Evolutionary conservation across 192 early-diverging fungal genomes (phyloP).

Genomic region (Linderina pennispora): DNA sequence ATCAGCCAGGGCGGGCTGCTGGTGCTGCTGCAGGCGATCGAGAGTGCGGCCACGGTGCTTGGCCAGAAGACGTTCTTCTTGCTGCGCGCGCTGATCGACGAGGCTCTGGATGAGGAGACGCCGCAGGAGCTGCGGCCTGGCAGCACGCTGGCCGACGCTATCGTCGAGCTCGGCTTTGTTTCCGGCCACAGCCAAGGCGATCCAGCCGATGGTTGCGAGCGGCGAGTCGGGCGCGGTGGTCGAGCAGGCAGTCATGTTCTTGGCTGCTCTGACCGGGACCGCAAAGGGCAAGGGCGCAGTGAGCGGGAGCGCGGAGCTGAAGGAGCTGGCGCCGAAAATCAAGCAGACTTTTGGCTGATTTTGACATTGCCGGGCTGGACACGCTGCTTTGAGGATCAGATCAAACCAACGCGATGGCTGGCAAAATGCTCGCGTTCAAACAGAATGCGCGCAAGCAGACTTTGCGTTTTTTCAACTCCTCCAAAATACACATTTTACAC

Average conservation of each 20-base stretch:
- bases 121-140: constrained; percentile 29
- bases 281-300: constrained; percentile 3
- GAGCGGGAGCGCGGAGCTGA: constrained; percentile 7
- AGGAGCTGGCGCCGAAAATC: constrained; percentile 1
- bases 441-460: no score
- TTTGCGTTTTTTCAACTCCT: no score
- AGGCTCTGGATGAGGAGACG: constrained; percentile 44
- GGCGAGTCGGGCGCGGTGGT: constrained; percentile 23
- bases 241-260: constrained; percentile 27
- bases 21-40: constrained; percentile 38
- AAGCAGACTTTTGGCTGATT: constrained; percentile 2
- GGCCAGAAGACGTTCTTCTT: constrained; percentile 55
- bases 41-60: constrained; percentile 22
- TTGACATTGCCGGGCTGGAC: constrained; percentile 7
- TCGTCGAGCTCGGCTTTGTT: constrained; percentile 45
- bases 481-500: no score
- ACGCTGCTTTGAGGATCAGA: no score
- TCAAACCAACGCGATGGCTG: no score
- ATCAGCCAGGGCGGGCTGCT: constrained; percentile 42
- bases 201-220: constrained; percentile 43
- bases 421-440: no score
- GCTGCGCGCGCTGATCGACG: constrained; percentile 56
- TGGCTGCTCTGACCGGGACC: constrained; percentile 15
- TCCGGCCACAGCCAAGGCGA: constrained; percentile 35
- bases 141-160: constrained; percentile 25